Evolutionary conservation across 441 rosid species (phyloP).

Genomic region (Arabidopsis hybrid): DNA sequence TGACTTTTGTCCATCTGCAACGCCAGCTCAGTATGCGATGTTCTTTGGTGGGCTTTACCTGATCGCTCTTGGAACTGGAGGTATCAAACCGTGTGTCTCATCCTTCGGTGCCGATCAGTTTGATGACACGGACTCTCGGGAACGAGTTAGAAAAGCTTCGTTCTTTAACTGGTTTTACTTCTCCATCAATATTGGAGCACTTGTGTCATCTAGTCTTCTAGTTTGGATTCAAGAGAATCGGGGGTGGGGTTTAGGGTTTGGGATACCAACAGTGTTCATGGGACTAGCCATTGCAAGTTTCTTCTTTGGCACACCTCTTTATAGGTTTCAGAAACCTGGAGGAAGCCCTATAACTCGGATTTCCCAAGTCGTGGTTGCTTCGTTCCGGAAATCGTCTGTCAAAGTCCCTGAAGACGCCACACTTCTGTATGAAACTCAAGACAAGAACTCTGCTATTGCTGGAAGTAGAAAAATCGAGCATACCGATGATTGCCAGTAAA

Average conservation of each 20-base stretch:
- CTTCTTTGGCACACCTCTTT: slow-evolving; percentile 82
- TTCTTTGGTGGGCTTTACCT: slow-evolving; percentile 86
- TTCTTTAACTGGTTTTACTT: slow-evolving; percentile 93
- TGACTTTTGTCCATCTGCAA: slow-evolving; percentile 69
- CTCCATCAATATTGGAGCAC: slow-evolving; percentile 81
- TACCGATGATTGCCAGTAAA: slow-evolving; percentile 63
- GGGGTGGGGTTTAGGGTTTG: slow-evolving; percentile 94
- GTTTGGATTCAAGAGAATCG: slow-evolving; percentile 89
- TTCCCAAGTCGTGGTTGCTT: slow-evolving; percentile 79
- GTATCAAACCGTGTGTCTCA: slow-evolving; percentile 93
- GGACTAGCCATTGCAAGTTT: slow-evolving; percentile 81
- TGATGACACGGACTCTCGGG: slow-evolving; percentile 78
- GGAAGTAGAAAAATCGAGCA: slow-evolving; percentile 85
- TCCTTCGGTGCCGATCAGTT: slow-evolving; percentile 93
- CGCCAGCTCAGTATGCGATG: slow-evolving; percentile 64
- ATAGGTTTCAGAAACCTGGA: slow-evolving; percentile 82
- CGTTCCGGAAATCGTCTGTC: slow-evolving; percentile 66
- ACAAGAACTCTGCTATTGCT: slow-evolving; percentile 65
- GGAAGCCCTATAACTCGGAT: slow-evolving; percentile 86
- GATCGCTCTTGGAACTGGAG: slow-evolving; percentile 86
- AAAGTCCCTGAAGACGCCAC: slow-evolving; percentile 61
- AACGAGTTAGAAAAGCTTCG: slow-evolving; percentile 77
- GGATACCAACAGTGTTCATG: slow-evolving; percentile 86
- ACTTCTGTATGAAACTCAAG: slow-evolving; percentile 73
- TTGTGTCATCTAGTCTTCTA: slow-evolving; percentile 73